Conservation (phyloP, 176 grass and related monocot genomes). For the Luzula sylvatica region DNA sequence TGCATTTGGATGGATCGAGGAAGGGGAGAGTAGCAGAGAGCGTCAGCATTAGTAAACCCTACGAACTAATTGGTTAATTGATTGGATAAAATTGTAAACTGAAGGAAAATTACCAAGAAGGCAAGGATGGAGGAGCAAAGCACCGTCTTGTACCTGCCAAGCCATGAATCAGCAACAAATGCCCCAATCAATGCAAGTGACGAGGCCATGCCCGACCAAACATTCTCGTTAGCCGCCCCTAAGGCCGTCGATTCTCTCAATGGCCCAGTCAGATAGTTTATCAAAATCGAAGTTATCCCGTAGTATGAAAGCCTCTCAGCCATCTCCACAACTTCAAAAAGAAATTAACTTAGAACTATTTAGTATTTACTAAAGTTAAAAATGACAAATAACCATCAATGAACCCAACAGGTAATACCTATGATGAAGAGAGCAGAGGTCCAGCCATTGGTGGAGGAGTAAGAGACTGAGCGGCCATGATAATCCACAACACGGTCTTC, state of each 20-base stretch:
- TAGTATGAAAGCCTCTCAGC: constrained; percentile 31
- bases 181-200: constrained; percentile 28
- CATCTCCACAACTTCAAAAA: constrained; percentile 29
- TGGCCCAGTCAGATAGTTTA: constrained; percentile 32
- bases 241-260: constrained; percentile 24
- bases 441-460: constrained; percentile 59
- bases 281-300: constrained; percentile 29
- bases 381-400: no score
- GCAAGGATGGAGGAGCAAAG: constrained; percentile 13
- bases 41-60: constrained; percentile 74
- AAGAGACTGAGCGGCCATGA: constrained; percentile 29
- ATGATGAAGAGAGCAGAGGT: constrained; percentile 62
- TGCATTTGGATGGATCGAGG: no score
- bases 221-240: constrained; percentile 17
- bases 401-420: no score
- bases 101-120: constrained; percentile 30
- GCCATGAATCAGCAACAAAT: constrained; percentile 24
- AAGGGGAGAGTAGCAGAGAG: constrained; percentile 39
- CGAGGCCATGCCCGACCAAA: constrained; percentile 19
- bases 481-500: constrained; percentile 44
- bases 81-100: no score
- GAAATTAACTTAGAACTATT: no score
- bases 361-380: no score
- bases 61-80: no score
- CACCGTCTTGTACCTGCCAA: constrained; percentile 24